Evolutionary conservation across 495 filamentous ascomycete genomes (phyloP).

Genomic region (Hypoxylon fragiforme): DNA sequence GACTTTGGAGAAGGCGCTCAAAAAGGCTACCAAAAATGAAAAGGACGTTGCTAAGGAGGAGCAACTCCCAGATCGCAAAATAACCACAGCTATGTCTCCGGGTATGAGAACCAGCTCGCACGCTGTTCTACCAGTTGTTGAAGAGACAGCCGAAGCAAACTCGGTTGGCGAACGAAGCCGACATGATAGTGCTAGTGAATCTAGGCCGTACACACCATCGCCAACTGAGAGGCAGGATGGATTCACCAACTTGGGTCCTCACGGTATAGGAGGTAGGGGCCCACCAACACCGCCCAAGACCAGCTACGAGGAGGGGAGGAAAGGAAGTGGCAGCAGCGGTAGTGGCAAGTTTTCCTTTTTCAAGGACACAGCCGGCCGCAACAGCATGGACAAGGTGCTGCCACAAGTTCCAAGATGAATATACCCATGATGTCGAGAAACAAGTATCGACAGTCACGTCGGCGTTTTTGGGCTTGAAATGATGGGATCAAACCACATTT

Average conservation of each 20-base stretch:
- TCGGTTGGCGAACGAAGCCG: constrained; percentile 62
- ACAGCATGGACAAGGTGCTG: constrained; percentile 58
- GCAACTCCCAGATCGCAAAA: constrained; percentile 51
- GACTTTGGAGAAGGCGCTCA: constrained; percentile 38
- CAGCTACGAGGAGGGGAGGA: constrained; percentile 35
- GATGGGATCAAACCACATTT: constrained; percentile 9
- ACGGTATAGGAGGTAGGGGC: constrained; percentile 40
- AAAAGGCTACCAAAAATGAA: constrained; percentile 40
- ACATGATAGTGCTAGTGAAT: constrained; percentile 49
- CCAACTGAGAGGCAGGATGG: constrained; percentile 47
- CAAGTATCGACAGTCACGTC: neutral
- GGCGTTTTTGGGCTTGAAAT: constrained; percentile 22
- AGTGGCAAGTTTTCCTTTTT: constrained; percentile 20
- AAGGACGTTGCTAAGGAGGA: constrained; percentile 51
- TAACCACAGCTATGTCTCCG: constrained; percentile 51
- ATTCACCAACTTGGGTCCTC: constrained; percentile 47
- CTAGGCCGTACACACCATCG: constrained; percentile 47
- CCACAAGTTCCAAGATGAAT: constrained; percentile 52
- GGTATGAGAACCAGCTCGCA: constrained; percentile 56
- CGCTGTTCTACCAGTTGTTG: constrained; percentile 81
- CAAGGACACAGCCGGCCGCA: constrained; percentile 40
- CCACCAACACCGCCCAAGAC: constrained; percentile 52
- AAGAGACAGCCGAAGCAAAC: constrained; percentile 82
- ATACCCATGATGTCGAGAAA: constrained; percentile 9
- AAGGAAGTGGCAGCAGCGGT: constrained; percentile 15